A percentile compares a stretch with the other conserved stretches of the same genome.
These are phyloP conservation scores for Dianthus caryophyllus DNA, from an alignment of 148 eudicot genomes.

Conservation along the genomic window DNA sequence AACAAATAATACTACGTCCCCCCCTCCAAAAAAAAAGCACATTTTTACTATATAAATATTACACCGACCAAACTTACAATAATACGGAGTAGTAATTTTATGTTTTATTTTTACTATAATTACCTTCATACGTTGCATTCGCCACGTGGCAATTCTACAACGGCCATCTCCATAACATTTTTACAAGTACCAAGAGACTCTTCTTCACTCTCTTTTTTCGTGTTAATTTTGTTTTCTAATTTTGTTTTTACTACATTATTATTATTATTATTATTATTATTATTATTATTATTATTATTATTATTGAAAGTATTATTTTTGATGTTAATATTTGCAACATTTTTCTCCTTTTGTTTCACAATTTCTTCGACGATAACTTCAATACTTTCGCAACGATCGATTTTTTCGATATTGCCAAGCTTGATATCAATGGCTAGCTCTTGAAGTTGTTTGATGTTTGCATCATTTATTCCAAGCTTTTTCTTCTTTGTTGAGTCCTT, in stretches of 20 bases:
- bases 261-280: background rate
- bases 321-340: background rate
- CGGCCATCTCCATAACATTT: conserved; percentile 6
- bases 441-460: conserved; percentile 21
- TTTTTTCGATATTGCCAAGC: conserved; percentile 21
- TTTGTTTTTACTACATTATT: no score
- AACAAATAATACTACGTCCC: background rate
- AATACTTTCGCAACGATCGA: conserved; percentile 16
- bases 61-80: conserved; percentile 10
- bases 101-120: background rate
- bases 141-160: conserved; percentile 18
- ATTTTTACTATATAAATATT: background rate
- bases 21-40: no score
- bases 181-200: conserved; percentile 5
- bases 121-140: conserved; percentile 11
- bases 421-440: conserved; percentile 23
- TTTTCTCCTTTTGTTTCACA: background rate
- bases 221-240: background rate
- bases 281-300: background rate
- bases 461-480: background rate
- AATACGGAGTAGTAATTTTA: no score
- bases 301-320: no score
- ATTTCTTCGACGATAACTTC: conserved; percentile 23
- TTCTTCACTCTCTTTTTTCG: background rate
- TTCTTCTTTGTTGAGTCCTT: conserved; percentile 29